Base-by-base conservation (phyloP, 768 basidiomycete genomes). In the Dioszegia crocea region DNA sequence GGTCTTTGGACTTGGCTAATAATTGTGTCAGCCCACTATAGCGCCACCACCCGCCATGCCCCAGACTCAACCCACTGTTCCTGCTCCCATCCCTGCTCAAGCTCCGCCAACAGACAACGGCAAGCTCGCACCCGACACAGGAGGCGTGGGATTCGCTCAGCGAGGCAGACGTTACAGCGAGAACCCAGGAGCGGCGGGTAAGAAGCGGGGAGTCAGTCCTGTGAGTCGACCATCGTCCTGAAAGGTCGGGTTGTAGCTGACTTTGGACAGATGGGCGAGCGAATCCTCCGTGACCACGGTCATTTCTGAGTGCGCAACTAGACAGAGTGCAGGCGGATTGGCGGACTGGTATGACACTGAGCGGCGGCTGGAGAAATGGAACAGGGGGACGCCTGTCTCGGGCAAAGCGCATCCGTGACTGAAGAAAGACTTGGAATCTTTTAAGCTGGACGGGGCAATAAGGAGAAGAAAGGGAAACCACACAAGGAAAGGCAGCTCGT, bases 131-230 rank as follows among this genome's bases (percentile, higher is more conserved):
- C 36, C 27, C 2, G 47, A 26, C 10, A 16, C 11, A 14, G 51
- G 51, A 29, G 51, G 51, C 24, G 38, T 19, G 5, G 31, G 30
- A 3, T 3, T 23, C 9, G 51, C 36, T 19, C 51, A 53, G 26
- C 36, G 51, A 3, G 51, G 51, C 38, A 10, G 51, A n/a, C 2
- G 51, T 14, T 53, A 53, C 26, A 53, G 51, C 26, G 51, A 53
- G 51, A 53, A 53, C n/a, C 47, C 47, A 16, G 70, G 70, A 33
- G 51, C 52, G 10, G 58, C 50, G 3, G 57, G 57, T 19, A 65
- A 58, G 62, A 73, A 73, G 64, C 43, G 71, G 30, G 71, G 71
- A 38, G 71, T 73, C 39, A 68, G 66, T 50, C 71, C 71, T 12
- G 71, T 73, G 46, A 61, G 69, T 69, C 26, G 16, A 19, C 45